Percentiles rank a stretch among this genome's conserved stretches.
These are phyloP conservation scores for Citrus australasica DNA, from an alignment of 345 rosid genomes.

Conservation along the genomic window DNA sequence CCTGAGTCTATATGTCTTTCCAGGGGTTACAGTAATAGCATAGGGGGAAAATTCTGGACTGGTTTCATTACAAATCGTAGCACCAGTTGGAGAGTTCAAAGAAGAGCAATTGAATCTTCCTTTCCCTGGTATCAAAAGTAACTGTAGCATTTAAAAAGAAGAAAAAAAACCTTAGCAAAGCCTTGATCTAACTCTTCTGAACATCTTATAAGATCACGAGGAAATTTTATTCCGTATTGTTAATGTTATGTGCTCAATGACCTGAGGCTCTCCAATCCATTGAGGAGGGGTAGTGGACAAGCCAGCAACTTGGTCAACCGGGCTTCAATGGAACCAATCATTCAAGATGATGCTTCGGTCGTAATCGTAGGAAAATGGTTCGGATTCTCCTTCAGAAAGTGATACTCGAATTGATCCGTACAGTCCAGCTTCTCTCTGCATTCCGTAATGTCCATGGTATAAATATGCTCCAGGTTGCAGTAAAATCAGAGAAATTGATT, in stretches of 20 bases:
- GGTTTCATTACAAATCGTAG: constrained; percentile 37
- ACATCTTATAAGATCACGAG: not conserved
- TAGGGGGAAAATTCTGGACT: constrained; percentile 49
- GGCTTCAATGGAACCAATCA: constrained; percentile 71
- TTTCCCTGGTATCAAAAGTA: constrained; percentile 58
- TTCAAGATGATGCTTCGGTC: constrained; percentile 60
- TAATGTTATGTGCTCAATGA: not conserved
- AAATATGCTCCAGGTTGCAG: constrained; percentile 66
- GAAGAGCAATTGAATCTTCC: constrained; percentile 59
- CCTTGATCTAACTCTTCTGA: too few species aligned
- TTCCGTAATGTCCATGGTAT: constrained; percentile 74
- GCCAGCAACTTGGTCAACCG: constrained; percentile 57
- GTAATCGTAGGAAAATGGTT: constrained; percentile 60
- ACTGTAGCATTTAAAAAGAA: constrained; percentile 18
- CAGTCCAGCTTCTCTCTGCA: constrained; percentile 72
- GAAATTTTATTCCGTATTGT: too few species aligned
- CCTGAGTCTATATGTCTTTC: constrained; percentile 54
- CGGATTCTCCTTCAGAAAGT: constrained; percentile 35
- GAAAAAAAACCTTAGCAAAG: not conserved
- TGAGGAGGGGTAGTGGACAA: constrained; percentile 46
- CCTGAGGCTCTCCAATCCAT: constrained; percentile 87
- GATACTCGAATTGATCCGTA: constrained; percentile 61
- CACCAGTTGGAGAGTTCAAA: constrained; percentile 16
- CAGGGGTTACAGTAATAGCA: constrained; percentile 40
- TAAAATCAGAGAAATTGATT: not conserved